Evolutionary conservation across 768 basidiomycete genomes (phyloP).

Genomic region (Glaciozyma martinii): DNA sequence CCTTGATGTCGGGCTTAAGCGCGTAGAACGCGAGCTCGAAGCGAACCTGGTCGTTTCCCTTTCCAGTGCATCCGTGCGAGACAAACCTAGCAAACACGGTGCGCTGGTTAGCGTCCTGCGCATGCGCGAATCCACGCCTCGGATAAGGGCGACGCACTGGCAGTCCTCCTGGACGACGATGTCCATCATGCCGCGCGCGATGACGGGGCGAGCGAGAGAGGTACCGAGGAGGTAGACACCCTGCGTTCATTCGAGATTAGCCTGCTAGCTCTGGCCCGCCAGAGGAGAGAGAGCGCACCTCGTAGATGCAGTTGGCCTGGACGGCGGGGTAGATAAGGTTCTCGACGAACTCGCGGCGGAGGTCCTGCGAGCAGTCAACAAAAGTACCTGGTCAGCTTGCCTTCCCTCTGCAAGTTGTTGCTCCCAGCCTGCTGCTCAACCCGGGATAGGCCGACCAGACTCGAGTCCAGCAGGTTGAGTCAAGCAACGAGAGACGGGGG

Average conservation of each 20-base stretch:
- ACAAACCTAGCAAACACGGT: constrained; percentile 56
- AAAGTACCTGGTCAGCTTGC: background rate
- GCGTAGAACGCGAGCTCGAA: constrained; percentile 99
- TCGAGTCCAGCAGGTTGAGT: background rate
- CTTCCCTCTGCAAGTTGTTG: too few species aligned
- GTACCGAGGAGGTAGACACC: constrained; percentile 96
- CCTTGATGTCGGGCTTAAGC: constrained; percentile 95
- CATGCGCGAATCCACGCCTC: background rate
- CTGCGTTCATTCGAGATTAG: constrained; percentile 41
- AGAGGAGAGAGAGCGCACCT: constrained; percentile 48
- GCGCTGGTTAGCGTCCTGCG: background rate
- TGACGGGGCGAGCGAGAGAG: constrained; percentile 94
- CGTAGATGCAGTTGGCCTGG: constrained; percentile 98
- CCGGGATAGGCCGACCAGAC: background rate
- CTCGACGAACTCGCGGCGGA: constrained; percentile 87
- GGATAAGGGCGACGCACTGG: constrained; percentile 52
- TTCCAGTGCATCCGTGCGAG: constrained; percentile 97
- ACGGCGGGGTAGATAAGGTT: constrained; percentile 97
- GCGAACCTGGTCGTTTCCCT: constrained; percentile 99
- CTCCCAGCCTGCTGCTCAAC: background rate
- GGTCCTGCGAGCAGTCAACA: constrained; percentile 50
- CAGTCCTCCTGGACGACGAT: constrained; percentile 82
- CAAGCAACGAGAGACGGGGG: background rate
- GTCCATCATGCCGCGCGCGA: constrained; percentile 97
- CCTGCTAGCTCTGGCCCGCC: background rate